Evolutionary conservation across 1,139 yeast genomes (phyloP), one percentile per base, ranked within the genome.

Genomic region (Saccharomycopsis crataegensis): DNA sequence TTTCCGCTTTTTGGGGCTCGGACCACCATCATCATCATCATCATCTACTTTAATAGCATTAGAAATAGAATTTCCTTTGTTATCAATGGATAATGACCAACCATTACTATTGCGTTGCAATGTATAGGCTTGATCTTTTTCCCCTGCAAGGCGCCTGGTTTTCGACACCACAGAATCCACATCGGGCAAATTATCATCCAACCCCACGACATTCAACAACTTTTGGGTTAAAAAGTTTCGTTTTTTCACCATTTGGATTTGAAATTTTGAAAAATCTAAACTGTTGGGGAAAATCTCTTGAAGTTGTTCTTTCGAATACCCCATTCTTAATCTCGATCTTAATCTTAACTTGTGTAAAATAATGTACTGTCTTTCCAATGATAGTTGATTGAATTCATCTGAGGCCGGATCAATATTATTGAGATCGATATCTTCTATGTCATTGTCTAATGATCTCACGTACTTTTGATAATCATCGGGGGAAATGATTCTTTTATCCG

Each of bases 281-380:
- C 90, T 80, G 62, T 87, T 77, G 0, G 96, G 94, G 62, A 93
- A 94, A 57, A 89, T 71, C 3, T 78, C 72, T 60, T 88, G 87
- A 34, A 94, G 71, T 63, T 94, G 97, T 14, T 87, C 93, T 57
- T 89, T 88, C 0, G 91, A 76, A 64, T 86, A 89, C 0, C 99
- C 99, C 96, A 94, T 85, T 71, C 99, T 82, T 65, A 94, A 77
- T 55, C 99, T 72, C 0, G 98, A 91, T 59, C 89, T 77, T 40
- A 90, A 71, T 54, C 99, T 69, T 17, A 95, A 77, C 55, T 89
- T 89, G 9, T 93, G 88, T 32, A 94, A 70, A 2, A 90, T 79
- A 79, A 89, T 89, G 64, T 93, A 94, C 64, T 90, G 97, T 0
- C 96, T 84, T 0, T 91, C 79, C 53, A 84, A 70, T 0, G 99